Evolutionary conservation across 1,139 yeast genomes (phyloP), one percentile per base, ranked within the genome.

Genomic region (Wickerhamomyces sp.): DNA sequence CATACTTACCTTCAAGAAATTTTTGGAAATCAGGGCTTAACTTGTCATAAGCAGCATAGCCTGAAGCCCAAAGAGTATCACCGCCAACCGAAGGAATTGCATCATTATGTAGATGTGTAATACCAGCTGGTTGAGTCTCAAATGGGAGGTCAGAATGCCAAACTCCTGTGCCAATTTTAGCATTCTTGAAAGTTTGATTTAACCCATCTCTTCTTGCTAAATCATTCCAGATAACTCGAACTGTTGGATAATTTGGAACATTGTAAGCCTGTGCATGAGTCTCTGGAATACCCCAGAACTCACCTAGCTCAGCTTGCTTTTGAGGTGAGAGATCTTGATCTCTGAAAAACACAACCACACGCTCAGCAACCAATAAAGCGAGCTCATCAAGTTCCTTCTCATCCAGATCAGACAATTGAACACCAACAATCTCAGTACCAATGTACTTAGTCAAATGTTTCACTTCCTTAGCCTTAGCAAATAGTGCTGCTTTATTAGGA

Each of bases 391-490:
- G 68, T 48, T 75, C 81, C 49, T 74, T 54, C 47, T 74, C 74
- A 41, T 55, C 64, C 49, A 76, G 64, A 25, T 74, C 75, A 15
- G 59, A 53, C 38, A 76, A 60, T 55, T 76, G 80, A 38, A 76
- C 56, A 2, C 79, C 80, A 38, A 72, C 70, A 52, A 77, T 65
- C 52, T 75, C 80, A 16, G 78, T 74, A 42, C 81, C 81, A 44
- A 73, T 59, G 44, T 70, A 67, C 41, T 67, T 69, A 34, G 77
- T 70, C 46, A 72, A 61, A 43, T 73, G 45, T 27, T 48, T 64
- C 16, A 74, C 76, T 50, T 72, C 71, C 37, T 57, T 65, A 18
- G 78, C 78, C 38, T 77, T 77, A 16, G 70, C 67, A 33, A 74
- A 61, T 35, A 74, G 56, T 9, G 75, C 72, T 54, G 68, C 71